These are phyloP conservation scores for Cyberlindnera lachancei DNA, from an alignment of 805 yeast species.

Conservation along the genomic window DNA sequence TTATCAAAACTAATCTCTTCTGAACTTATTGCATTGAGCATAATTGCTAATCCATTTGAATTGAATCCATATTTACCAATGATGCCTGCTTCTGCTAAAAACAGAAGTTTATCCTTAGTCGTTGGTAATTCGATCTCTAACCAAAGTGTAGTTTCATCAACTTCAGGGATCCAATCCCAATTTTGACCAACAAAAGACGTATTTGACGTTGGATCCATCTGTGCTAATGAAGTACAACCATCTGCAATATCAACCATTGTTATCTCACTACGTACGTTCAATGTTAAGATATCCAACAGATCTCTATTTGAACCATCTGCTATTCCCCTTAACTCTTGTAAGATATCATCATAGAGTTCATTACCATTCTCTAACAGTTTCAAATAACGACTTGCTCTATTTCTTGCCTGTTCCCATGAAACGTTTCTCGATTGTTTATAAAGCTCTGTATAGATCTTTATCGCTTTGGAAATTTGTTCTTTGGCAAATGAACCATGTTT, in stretches of 20 bases:
- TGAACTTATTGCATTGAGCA: constrained; percentile 20
- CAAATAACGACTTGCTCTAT: constrained; percentile 22
- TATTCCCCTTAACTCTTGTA: constrained; percentile 30
- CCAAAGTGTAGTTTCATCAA: constrained; percentile 18
- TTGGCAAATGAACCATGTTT: constrained; percentile 29
- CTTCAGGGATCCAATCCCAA: constrained; percentile 34
- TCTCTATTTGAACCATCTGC: constrained; percentile 29
- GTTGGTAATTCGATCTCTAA: constrained; percentile 19
- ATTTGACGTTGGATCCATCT: constrained; percentile 19
- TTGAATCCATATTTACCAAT: constrained; percentile 22
- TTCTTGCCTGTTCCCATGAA: constrained; percentile 25
- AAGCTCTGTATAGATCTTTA: constrained; percentile 23
- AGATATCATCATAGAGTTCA: constrained; percentile 27
- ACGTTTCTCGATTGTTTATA: constrained; percentile 20
- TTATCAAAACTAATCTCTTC: constrained; percentile 22
- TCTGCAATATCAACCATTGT: constrained; percentile 27
- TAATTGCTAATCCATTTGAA: constrained; percentile 13
- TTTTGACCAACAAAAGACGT: constrained; percentile 27
- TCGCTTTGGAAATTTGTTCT: constrained; percentile 22
- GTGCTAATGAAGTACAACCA: constrained; percentile 31
- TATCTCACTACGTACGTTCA: constrained; percentile 34
- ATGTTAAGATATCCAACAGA: constrained; percentile 28
- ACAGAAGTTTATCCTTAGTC: constrained; percentile 19
- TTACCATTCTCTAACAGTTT: constrained; percentile 23
- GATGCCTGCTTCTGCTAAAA: constrained; percentile 23